Conservation (phyloP, 225 moss, liverwort and hornwort species). For the Pseudoscleropodium purum region DNA sequence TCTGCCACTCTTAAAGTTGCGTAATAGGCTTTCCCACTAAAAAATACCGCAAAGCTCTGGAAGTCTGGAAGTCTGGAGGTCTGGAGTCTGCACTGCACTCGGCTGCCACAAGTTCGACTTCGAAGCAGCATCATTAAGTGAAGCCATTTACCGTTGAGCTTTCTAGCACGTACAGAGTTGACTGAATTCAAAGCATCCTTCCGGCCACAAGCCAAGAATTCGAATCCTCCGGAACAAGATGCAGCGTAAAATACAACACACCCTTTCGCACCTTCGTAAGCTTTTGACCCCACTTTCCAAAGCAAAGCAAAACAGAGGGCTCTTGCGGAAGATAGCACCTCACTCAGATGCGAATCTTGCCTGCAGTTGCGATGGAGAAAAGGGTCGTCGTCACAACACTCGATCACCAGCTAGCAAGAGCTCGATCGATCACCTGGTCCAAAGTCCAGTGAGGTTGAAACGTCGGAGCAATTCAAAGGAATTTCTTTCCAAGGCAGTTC, state of each 20-base stretch:
- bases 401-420: background rate
- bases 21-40: background rate
- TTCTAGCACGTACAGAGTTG: background rate
- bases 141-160: background rate
- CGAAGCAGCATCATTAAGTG: background rate
- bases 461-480: background rate
- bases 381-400: background rate
- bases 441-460: background rate
- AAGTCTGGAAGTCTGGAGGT: no score
- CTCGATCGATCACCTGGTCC: background rate
- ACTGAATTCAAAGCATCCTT: background rate
- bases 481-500: background rate
- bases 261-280: background rate
- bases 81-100: background rate
- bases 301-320: background rate
- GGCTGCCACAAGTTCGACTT: background rate
- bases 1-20: background rate
- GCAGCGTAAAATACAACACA: background rate
- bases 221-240: background rate
- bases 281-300: constrained; percentile 16
- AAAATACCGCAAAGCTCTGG: background rate
- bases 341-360: background rate
- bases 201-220: background rate
- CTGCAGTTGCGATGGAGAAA: background rate
- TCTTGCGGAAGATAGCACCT: background rate